Conservation (phyloP, 352 stramenopile genomes). For the Phytophthora fragariae region DNA sequence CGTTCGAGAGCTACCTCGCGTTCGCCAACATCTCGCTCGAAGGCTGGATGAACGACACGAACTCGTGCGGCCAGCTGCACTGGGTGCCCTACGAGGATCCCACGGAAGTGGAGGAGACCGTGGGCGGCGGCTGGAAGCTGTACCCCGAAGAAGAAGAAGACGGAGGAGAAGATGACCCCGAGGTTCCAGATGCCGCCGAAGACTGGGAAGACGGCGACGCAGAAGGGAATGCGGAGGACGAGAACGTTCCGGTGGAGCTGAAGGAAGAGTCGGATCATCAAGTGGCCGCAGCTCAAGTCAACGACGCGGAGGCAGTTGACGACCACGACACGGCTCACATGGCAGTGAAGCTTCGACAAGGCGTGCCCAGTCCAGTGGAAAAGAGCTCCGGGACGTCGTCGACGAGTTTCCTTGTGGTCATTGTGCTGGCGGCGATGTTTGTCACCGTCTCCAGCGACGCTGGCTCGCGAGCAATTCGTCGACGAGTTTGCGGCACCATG, state of each 20-base stretch:
- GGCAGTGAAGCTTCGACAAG: conserved; percentile 48
- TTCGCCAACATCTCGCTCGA: conserved; percentile 61
- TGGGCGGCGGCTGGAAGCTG: conserved; percentile 61
- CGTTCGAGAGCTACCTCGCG: conserved; percentile 62
- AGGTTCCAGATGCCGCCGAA: conserved; percentile 1
- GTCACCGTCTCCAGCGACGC: conserved; percentile 68
- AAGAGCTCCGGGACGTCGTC: conserved; percentile 29
- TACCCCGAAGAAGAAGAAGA: conserved; percentile 20
- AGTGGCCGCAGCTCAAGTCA: conserved; percentile 8
- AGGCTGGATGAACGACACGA: conserved; percentile 53
- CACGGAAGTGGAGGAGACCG: conserved; percentile 51
- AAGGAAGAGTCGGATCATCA: not conserved
- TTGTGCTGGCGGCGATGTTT: conserved; percentile 48
- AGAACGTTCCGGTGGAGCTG: not conserved
- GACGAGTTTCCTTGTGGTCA: conserved; percentile 50
- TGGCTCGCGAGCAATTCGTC: conserved; percentile 53
- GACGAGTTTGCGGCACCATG: conserved; percentile 20
- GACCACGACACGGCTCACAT: conserved; percentile 16
- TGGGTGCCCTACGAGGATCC: conserved; percentile 68
- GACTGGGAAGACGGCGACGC: conserved; percentile 1
- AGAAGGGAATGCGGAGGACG: not conserved
- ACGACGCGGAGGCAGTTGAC: conserved; percentile 2
- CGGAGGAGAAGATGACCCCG: not conserved
- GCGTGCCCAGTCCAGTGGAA: conserved; percentile 33
- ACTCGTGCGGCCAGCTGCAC: conserved; percentile 69